A percentile compares a stretch with the other conserved stretches of the same genome.
These are phyloP conservation scores for Saccharata proteae DNA, from an alignment of 2,329 filamentous ascomycete genomes.

Conservation along the genomic window DNA sequence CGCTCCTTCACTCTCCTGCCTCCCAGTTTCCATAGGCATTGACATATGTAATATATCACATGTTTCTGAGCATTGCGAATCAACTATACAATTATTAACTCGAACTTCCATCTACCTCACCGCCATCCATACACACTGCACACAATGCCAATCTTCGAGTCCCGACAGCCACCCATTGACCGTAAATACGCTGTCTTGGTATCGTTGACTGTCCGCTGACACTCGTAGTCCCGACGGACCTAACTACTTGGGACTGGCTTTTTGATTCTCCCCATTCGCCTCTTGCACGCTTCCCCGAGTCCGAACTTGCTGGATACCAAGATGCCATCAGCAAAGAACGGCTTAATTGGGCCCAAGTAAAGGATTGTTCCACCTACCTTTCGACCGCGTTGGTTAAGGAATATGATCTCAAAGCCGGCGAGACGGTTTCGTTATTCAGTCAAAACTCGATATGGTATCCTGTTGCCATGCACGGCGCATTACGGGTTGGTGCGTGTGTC, in stretches of 20 bases:
- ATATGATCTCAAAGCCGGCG: constrained; percentile 40
- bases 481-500: constrained; percentile 31
- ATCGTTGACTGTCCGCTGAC: constrained; percentile 6
- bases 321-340: constrained; percentile 48
- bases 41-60: too few species aligned
- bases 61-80: too few species aligned
- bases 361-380: constrained; percentile 43
- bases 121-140: background rate
- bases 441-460: constrained; percentile 58
- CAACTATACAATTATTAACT: too few species aligned
- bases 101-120: background rate
- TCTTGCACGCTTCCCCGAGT: constrained; percentile 25
- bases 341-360: constrained; percentile 47
- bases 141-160: constrained; percentile 29
- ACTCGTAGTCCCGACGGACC: constrained; percentile 37
- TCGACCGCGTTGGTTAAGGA: constrained; percentile 47
- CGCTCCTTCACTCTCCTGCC: too few species aligned
- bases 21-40: too few species aligned
- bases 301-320: constrained; percentile 39
- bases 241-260: constrained; percentile 50
- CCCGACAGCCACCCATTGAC: constrained; percentile 30
- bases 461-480: constrained; percentile 46
- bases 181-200: constrained; percentile 15
- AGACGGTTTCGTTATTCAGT: constrained; percentile 50
- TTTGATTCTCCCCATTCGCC: constrained; percentile 46